Base-by-base conservation (phyloP, 768 basidiomycete genomes). In the Candolleomyces aberdarensis region DNA sequence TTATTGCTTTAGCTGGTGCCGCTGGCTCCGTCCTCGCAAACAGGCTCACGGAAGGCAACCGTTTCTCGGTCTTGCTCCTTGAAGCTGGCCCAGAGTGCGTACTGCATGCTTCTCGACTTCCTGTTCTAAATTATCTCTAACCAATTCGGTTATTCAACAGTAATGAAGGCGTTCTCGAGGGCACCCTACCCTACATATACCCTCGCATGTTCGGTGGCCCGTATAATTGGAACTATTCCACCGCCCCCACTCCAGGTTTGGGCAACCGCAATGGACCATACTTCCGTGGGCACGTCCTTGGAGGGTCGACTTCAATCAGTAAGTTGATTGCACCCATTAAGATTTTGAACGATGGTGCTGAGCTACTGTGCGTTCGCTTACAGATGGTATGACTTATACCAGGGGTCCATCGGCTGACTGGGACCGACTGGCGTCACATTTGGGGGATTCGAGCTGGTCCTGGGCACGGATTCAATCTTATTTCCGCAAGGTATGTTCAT, bases 21-120 rank as follows among this genome's bases (percentile, higher is more conserved):
- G 78, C 84, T 0, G 86, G 86, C 2, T 84, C 83, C 50, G 83
- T 79, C 0, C 71, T 86, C n/a, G 85, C 85, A 0, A 76, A 82
- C n/a, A 75, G 86, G 5, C 70, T 86, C 1, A 80, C 80, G 6
- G 86, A 86, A 67, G 70, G 83, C 56, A 76, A 79, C 0, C 64
- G 66, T 1, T 71, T 81, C 15, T 73, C 74, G 1, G 84, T 86
- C 0, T 71, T 85, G 10, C 65, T 87, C 3, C 68, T 86, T 8
- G 85, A 87, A 67, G 80, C 83, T 0, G 85, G 85, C 1, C 68
- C 72, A 59, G 87, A 84, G 87, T 85, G 49, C 11, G 67, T 58
- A 32, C 36, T 43, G 36, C 26, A 26, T 26, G 11, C 36, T 11
- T 36, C 6, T 36, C 36, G 11, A 13, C 14, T 15, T 36, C 10